These are phyloP conservation scores for Leccinum aurantiacum DNA, from an alignment of 768 basidiomycete species.

Conservation along the genomic window DNA sequence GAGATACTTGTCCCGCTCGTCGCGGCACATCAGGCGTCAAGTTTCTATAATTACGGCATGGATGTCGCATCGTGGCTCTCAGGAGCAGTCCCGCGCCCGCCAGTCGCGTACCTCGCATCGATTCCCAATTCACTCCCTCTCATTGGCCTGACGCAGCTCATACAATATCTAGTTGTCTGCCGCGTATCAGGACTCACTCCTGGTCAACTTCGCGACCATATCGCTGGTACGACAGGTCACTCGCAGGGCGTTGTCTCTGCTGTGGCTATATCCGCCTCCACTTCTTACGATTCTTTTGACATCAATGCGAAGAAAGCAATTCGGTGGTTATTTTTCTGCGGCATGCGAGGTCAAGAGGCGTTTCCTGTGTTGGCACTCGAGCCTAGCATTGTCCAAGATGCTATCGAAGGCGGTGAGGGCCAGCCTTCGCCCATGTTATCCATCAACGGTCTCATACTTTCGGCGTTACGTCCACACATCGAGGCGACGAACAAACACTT, in stretches of 20 bases:
- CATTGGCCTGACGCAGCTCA: constrained; percentile 94
- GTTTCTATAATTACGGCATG: constrained; percentile 79
- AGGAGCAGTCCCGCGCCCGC: constrained; percentile 66
- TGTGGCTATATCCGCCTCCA: constrained; percentile 81
- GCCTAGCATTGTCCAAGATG: constrained; percentile 82
- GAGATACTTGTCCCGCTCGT: constrained; percentile 74
- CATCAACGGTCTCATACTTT: constrained; percentile 75
- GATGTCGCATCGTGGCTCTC: constrained; percentile 84
- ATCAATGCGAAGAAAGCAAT: constrained; percentile 80
- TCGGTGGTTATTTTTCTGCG: constrained; percentile 91
- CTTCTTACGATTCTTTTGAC: constrained; percentile 70
- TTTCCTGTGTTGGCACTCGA: constrained; percentile 93
- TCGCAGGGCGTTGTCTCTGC: constrained; percentile 97
- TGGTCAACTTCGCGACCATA: constrained; percentile 70
- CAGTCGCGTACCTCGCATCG: constrained; percentile 84
- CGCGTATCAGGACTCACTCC: constrained; percentile 75
- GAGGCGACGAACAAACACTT: constrained; percentile 86
- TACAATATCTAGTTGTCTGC: constrained; percentile 85
- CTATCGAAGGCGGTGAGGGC: constrained; percentile 91
- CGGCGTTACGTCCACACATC: constrained; percentile 79
- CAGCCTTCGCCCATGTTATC: constrained; percentile 92
- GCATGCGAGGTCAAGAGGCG: constrained; percentile 88
- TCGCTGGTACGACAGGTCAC: constrained; percentile 92
- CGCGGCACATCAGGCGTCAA: constrained; percentile 49
- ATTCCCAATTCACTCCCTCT: constrained; percentile 93